Evolutionary conservation across 768 basidiomycete species (phyloP), one percentile per base, ranked within the genome.

Genomic region (Mycena albidolilacea): DNA sequence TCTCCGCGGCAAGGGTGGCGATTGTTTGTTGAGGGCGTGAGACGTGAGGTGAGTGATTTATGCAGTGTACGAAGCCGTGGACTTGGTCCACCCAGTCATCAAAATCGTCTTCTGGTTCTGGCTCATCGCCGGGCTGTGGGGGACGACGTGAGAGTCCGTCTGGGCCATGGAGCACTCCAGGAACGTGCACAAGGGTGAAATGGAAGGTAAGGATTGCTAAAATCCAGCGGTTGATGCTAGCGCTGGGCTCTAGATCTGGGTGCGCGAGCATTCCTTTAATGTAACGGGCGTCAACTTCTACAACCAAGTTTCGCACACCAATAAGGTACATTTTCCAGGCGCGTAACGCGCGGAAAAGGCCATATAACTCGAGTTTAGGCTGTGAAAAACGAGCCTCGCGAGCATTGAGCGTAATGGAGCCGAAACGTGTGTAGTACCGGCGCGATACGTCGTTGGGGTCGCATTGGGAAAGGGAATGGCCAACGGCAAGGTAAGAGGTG

Each of bases 281-380:
- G 67, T 82, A 85, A 15, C 78, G 74, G 0, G 84, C 83, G 65
- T 86, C 83, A 1, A 84, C 80, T 67, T 85, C 83, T 14, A 86
- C 78, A 0, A 77, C 68, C 0, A 86, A 74, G 46, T 82, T 80
- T 3, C 76, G 75, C 0, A 81, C 37, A 0, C 83, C 81, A 50
- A 84, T 79, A 17, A 84, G 43, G 37, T 79, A 79, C 0, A 79
- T 59, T 39, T 79, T 78, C 38, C 79, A 70, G 0, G 73, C 55
- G 30, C 60, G 62, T 30, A 77, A 59, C 0, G 81, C 77, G 0
- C 81, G 73, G 63, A 73, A 83, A 0, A 84, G 57, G 0, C 84
- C 82, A 55, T 82, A 85, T 0, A 85, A 70, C 68, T 85, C 83
- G 5, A 81, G 60, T 65, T 85, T 85, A 0, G 81, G 70, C 54